These are phyloP conservation scores for Aechmea fasciata DNA, from an alignment of 176 grass and related monocot genomes.

Conservation along the genomic window DNA sequence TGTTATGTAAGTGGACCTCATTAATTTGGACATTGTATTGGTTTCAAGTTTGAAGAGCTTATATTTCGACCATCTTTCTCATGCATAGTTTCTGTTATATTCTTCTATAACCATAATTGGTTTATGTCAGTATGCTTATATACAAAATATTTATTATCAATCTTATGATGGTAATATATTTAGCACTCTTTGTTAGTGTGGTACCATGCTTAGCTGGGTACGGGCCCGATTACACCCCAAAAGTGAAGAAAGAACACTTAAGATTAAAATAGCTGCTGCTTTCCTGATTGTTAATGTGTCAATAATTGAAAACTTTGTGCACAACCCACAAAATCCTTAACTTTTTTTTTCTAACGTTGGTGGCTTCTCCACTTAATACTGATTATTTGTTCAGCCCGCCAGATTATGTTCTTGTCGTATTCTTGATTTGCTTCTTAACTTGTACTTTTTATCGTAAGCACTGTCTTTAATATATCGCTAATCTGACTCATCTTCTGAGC, in stretches of 20 bases:
- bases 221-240: not conserved
- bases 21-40: no score
- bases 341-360: not conserved
- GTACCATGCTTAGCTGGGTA: not conserved
- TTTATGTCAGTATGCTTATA: no score
- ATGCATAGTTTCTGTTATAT: no score
- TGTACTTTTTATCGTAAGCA: not conserved
- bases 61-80: no score
- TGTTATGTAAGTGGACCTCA: no score
- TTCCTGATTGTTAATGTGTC: conserved; percentile 10
- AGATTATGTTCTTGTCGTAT: conserved; percentile 31
- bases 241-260: not conserved
- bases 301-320: conserved; percentile 24
- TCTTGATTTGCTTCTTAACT: not conserved
- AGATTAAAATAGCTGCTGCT: not conserved
- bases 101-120: no score
- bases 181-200: no score
- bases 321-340: not conserved
- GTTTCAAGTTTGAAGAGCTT: no score
- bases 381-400: conserved; percentile 21
- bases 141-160: no score
- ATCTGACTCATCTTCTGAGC: conserved; percentile 16
- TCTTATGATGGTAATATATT: no score
- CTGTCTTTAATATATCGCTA: conserved; percentile 10
- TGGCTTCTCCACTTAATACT: conserved; percentile 23